Base-by-base conservation (phyloP, 306 rosid species). In the Fragaria vesca region DNA sequence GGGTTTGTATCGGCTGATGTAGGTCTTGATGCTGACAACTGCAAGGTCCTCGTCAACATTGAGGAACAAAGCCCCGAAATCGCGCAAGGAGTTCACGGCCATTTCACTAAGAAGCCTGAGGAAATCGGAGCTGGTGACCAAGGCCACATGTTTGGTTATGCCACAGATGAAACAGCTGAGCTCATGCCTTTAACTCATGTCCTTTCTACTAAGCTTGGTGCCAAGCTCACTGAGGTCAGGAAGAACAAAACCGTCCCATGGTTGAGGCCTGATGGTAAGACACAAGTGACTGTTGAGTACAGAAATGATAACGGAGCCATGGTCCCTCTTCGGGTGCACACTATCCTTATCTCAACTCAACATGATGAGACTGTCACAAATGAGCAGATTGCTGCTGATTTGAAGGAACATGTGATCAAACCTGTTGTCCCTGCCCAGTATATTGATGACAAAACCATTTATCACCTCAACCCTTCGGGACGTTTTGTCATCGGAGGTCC, bases 121-220 rank as follows among this genome's bases (percentile, higher is more conserved):
- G 97, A 91, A 32, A 89, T 89, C 67, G 97, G 97, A 76, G 97
- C 97, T 45, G 92, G 93, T 75, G 97, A 91, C 72, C 97, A 91
- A 70, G 97, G 97, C 38, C 96, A 90, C 85, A 91, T 91, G 96
- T 91, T 91, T 77, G 96, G 96, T 69, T 91, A 91, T 82, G 97
- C 97, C 55, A 89, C 97, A 0, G 92, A 91, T 10, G 93, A 91
- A 81, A 91, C 93, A 20, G 80, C 93, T 21, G 97, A 91, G 80
- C 78, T 88, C 46, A 91, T 91, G 97, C 94, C 94, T 17, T 89
- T 91, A 2, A 91, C 97, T 57, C 97, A 89, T 68, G 97, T 91
- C 17, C 91, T 91, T 65, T 91, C 97, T 9, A 91, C 97, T 26
- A 89, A 91, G 74, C 85, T 91, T 24, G 97, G 97, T 65, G 97